These are phyloP conservation scores for Ogataea salicorniae DNA, from an alignment of 805 yeast genomes.

Conservation along the genomic window DNA sequence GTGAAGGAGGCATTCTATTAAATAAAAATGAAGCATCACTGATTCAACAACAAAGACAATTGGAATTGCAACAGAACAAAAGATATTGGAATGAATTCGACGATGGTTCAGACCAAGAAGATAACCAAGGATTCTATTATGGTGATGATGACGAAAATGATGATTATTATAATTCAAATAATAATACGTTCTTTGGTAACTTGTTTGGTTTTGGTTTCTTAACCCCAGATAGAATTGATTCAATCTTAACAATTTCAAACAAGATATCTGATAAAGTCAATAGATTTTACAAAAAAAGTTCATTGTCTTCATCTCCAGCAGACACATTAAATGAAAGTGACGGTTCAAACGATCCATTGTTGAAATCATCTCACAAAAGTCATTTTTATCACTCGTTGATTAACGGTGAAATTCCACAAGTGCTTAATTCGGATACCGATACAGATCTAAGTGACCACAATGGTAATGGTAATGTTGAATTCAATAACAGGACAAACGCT, in stretches of 20 bases:
- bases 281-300: background rate
- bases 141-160: conserved; percentile 26
- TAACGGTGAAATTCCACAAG: conserved; percentile 1
- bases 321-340: background rate
- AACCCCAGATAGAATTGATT: conserved; percentile 18
- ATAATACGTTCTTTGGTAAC: conserved; percentile 13
- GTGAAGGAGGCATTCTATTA: conserved; percentile 24
- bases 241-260: conserved; percentile 21
- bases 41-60: conserved; percentile 6
- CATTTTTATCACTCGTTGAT: conserved; percentile 11
- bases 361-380: background rate
- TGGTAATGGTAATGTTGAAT: background rate
- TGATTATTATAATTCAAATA: conserved; percentile 5
- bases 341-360: too few relatives aligned
- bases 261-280: conserved; percentile 10
- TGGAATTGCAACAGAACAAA: conserved; percentile 11
- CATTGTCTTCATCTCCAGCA: background rate
- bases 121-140: conserved; percentile 33
- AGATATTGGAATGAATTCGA: conserved; percentile 70
- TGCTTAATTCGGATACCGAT: conserved; percentile 12
- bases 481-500: too few relatives aligned
- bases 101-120: conserved; percentile 48
- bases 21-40: conserved; percentile 24
- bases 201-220: conserved; percentile 17
- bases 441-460: conserved; percentile 13